Evolutionary conservation across 495 filamentous ascomycete species (phyloP).

Genomic region (Tetracladium setigerum): DNA sequence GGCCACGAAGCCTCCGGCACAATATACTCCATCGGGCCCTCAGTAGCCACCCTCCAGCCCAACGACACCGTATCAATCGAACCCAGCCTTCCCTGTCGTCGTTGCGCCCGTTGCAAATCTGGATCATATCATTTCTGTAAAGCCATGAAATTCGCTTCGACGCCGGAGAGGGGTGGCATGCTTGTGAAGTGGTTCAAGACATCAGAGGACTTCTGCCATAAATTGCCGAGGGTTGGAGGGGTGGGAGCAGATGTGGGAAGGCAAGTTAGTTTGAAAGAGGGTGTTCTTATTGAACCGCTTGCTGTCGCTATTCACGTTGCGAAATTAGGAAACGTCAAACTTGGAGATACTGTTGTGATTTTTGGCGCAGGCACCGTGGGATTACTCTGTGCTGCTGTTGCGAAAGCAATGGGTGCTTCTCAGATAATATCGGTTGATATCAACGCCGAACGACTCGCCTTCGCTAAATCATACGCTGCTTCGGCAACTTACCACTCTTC

Average conservation of each 20-base stretch:
- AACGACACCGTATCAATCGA: conserved; percentile 70
- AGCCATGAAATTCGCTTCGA: conserved; percentile 44
- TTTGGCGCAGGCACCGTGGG: conserved; percentile 49
- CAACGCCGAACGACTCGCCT: conserved; percentile 39
- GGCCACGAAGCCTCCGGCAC: conserved; percentile 79
- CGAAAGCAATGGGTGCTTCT: conserved; percentile 43
- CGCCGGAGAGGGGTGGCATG: conserved; percentile 41
- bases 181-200: conserved; percentile 42
- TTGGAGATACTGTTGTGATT: conserved; percentile 41
- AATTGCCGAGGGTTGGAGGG: conserved; percentile 34
- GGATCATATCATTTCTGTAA: conserved; percentile 46
- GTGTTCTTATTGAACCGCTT: conserved; percentile 44
- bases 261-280: conserved; percentile 39
- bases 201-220: conserved; percentile 47
- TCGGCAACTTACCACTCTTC: conserved; percentile 34
- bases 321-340: conserved; percentile 33
- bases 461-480: conserved; percentile 41
- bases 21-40: conserved; percentile 57
- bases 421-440: conserved; percentile 50
- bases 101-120: conserved; percentile 40
- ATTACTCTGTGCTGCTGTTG: conserved; percentile 44
- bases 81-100: conserved; percentile 43
- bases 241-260: conserved; percentile 43
- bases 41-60: conserved; percentile 57
- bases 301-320: conserved; percentile 46